phyloP scores from a whole-genome alignment of 768 basidiomycete genomes.

The Xanthoconium purpureum region DNA sequence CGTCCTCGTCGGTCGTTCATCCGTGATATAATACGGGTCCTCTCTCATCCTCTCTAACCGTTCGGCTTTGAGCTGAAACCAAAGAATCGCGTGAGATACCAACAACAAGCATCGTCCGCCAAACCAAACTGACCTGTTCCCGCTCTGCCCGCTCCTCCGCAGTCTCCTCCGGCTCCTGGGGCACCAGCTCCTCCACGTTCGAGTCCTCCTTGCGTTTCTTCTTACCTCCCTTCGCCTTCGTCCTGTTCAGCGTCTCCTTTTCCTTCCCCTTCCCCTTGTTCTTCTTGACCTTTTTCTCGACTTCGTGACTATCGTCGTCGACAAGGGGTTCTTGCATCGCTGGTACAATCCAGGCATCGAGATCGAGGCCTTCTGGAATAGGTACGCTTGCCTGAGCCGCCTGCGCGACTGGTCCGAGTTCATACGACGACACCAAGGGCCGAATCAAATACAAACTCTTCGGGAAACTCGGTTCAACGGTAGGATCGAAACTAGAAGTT shows the following conservation, averaged over 20 bases:
- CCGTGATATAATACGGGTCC: conserved; percentile 90
- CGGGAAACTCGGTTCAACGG: conserved; percentile 58
- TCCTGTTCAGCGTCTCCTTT: conserved; percentile 35
- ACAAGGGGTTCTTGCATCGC: conserved; percentile 38
- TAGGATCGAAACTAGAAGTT: conserved; percentile 38
- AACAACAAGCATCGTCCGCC: not conserved
- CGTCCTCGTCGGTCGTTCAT: conserved; percentile 46
- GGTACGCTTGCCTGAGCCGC: conserved; percentile 80
- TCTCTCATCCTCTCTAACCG: conserved; percentile 72
- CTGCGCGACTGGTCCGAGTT: conserved; percentile 80
- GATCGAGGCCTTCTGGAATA: conserved; percentile 79
- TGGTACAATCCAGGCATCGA: conserved; percentile 83
- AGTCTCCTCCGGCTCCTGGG: conserved; percentile 47
- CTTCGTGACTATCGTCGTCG: conserved; percentile 37
- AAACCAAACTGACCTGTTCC: conserved; percentile 53
- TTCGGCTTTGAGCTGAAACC: conserved; percentile 65
- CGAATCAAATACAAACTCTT: conserved; percentile 85
- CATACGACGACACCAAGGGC: conserved; percentile 73
- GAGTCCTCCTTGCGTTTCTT: conserved; percentile 42
- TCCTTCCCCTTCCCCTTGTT: conserved; percentile 46
- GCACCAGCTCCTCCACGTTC: conserved; percentile 30
- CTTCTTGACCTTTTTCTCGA: conserved; percentile 40
- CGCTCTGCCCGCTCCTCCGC: conserved; percentile 57
- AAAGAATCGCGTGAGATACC: conserved; percentile 4
- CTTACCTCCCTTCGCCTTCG: conserved; percentile 36